Percentiles rank a stretch among this genome's conserved stretches.
Conservation (phyloP, 208 protist species). For the Leishmania amazonensis region DNA sequence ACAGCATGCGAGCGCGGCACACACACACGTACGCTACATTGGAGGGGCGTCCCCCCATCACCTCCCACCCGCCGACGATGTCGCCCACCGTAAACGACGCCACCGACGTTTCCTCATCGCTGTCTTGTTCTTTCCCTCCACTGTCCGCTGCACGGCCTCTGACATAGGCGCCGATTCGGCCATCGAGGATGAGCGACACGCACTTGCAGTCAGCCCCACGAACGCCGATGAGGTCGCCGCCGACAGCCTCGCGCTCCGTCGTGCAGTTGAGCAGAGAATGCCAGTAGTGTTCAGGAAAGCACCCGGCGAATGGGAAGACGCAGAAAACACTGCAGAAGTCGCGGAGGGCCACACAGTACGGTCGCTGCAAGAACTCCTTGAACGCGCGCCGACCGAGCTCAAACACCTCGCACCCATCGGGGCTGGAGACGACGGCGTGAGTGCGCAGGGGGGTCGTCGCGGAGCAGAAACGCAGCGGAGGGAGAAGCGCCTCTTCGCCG, state of each 20-base stretch:
- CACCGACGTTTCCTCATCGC: neutral
- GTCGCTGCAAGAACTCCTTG: constrained; percentile 12
- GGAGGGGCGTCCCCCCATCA: neutral
- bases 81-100: constrained; percentile 15
- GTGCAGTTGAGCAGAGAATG: constrained; percentile 17
- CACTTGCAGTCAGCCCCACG: neutral
- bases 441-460: constrained; percentile 11
- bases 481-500: constrained; percentile 17
- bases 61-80: constrained; percentile 19
- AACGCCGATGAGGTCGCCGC: constrained; percentile 14
- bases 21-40: constrained; percentile 18
- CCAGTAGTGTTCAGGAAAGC: constrained; percentile 25
- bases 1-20: constrained; percentile 11
- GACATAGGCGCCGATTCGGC: constrained; percentile 14
- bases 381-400: constrained; percentile 9
- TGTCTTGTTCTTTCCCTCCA: neutral
- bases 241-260: constrained; percentile 13
- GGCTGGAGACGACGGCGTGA: constrained; percentile 11
- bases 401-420: constrained; percentile 13
- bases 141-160: neutral
- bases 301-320: constrained; percentile 14
- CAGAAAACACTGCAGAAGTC: constrained; percentile 22
- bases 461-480: constrained; percentile 7
- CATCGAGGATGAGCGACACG: constrained; percentile 17
- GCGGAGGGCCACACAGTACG: constrained; percentile 11